phyloP scores from a whole-genome alignment of 2,329 filamentous ascomycete species.

The Emergomyces pasteurianus region DNA sequence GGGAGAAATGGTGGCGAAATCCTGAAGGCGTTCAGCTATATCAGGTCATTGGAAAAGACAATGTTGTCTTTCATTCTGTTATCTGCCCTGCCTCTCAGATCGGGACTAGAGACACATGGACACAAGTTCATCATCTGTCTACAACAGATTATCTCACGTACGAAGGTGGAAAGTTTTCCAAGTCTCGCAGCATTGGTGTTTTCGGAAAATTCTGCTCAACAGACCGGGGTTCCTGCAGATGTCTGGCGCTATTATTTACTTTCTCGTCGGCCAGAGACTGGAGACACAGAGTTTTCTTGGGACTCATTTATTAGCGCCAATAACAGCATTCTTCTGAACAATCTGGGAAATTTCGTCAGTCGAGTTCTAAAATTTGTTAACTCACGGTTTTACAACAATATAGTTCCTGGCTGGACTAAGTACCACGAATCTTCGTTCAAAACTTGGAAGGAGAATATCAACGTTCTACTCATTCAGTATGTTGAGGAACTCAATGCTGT shows the following conservation, averaged over 20 bases:
- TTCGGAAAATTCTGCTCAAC: background rate
- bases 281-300: background rate
- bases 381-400: conserved; percentile 37
- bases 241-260: background rate
- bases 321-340: conserved; percentile 42
- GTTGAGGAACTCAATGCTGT: too few relatives aligned
- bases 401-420: conserved; percentile 5
- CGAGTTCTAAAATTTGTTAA: conserved; percentile 43
- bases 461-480: too few relatives aligned
- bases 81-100: conserved; percentile 41
- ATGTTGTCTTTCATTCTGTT: conserved; percentile 43
- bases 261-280: background rate
- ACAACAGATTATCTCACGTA: background rate
- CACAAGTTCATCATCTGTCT: conserved; percentile 39
- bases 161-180: background rate
- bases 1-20: too few relatives aligned
- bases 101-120: conserved; percentile 42
- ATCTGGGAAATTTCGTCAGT: conserved; percentile 43
- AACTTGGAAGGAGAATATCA: too few relatives aligned
- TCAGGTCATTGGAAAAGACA: conserved; percentile 46
- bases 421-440: too few relatives aligned
- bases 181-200: background rate
- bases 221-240: background rate
- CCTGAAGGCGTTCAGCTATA: conserved; percentile 42
- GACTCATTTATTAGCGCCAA: conserved; percentile 36